Percentiles rank a stretch among this genome's conserved stretches.
phyloP scores from a whole-genome alignment of 345 rosid genomes.

The Theobroma cacao region DNA sequence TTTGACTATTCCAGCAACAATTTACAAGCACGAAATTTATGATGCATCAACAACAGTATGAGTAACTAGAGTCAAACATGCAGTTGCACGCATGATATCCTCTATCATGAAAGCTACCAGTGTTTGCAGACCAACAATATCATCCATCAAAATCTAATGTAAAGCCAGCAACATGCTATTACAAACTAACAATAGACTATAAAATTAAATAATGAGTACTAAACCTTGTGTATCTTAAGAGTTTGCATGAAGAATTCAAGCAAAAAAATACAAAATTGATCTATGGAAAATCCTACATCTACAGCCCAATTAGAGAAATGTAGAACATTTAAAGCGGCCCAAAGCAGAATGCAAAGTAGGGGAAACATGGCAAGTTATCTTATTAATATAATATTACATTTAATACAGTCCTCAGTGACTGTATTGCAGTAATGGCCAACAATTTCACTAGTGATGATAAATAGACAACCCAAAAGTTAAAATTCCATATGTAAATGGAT shows the following conservation, averaged over 20 bases:
- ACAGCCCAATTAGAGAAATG: neutral
- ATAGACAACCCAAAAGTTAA: neutral
- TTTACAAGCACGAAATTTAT: neutral
- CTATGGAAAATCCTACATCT: neutral
- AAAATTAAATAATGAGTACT: neutral
- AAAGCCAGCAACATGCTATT: neutral
- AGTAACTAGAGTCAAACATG: neutral
- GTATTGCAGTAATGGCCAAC: neutral
- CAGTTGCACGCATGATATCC: neutral
- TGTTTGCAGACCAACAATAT: neutral
- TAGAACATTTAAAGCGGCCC: constrained; percentile 22
- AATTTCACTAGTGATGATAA: neutral
- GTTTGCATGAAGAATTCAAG: neutral
- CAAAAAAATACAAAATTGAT: neutral
- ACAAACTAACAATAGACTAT: neutral
- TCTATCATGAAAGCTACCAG: neutral
- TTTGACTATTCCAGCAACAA: neutral
- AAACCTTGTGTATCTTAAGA: neutral
- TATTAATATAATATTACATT: neutral
- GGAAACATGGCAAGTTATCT: constrained; percentile 1
- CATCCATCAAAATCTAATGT: neutral
- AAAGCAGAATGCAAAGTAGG: neutral
- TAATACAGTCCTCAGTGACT: neutral
- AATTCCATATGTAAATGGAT: neutral
- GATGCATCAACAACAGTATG: neutral